These are phyloP conservation scores for Blepharisma undulans DNA, from an alignment of 169 alveolate genomes.

Conservation along the genomic window DNA sequence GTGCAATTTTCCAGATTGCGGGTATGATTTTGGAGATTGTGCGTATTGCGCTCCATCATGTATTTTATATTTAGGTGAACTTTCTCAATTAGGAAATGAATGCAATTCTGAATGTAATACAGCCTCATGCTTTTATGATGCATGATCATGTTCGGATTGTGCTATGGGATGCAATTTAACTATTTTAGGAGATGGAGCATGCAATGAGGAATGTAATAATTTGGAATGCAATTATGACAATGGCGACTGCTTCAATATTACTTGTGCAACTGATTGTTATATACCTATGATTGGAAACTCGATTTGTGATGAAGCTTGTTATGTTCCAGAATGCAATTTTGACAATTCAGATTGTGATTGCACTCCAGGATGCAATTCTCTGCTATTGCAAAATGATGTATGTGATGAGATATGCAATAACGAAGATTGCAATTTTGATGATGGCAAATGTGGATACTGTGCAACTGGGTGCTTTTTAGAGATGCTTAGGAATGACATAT, in stretches of 20 bases:
- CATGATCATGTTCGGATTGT: neutral
- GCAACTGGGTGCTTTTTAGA: constrained; percentile 17
- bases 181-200: neutral
- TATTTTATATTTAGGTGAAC: too few species aligned
- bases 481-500: neutral
- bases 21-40: constrained; percentile 14
- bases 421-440: constrained; percentile 5
- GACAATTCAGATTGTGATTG: neutral
- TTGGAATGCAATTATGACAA: neutral
- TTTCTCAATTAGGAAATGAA: too few species aligned
- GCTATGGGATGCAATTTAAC: neutral
- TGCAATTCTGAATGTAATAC: neutral
- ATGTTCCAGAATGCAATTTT: neutral
- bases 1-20: neutral
- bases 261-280: neutral
- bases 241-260: constrained; percentile 13
- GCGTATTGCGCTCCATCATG: neutral
- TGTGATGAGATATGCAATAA: too few species aligned
- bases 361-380: neutral
- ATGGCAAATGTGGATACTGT: constrained; percentile 4
- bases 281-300: neutral
- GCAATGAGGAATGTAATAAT: constrained; percentile 16
- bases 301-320: neutral
- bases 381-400: too few species aligned
- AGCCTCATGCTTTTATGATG: neutral